Base-by-base conservation (phyloP, 345 rosid genomes). In the Lepidium didymum region DNA sequence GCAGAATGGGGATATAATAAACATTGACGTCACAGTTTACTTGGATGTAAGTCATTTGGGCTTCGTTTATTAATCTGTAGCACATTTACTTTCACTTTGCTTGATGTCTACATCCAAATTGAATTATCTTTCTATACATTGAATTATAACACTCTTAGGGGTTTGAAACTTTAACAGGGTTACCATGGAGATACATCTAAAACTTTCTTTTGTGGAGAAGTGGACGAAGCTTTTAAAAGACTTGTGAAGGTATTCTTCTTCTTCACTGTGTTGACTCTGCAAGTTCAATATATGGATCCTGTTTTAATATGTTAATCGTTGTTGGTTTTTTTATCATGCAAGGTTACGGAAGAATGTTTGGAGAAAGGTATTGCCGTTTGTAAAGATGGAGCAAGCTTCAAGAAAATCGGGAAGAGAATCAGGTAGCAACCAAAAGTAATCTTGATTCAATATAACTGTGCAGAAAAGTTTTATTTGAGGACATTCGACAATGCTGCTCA, bases 101-200 rank as follows among this genome's bases (percentile, higher is more conserved):
- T 45, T 27, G 33, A 6, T 45, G 0, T 70, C 33, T 55, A 47
- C 42, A 49, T 31, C 46, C 31, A 55, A 29, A 34, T 42, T 52
- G 62, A 15, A 27, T 13, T 14, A 21, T 57, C 45, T 11, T 27
- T 29, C 43, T 56, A 56, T 34, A 1, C 13, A 50, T 34, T 1
- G 37, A 40, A 37, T 38, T 5, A 12, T 44, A 16, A 67, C 19
- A 45, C 5, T 5, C 25, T 62, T n/a, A 8, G 25, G 49, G 47
- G 31, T 15, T 23, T 53, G 46, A 36, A 61, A 61, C 50, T 47
- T 55, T 50, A 6, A 35, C 74, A 93, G 98, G 97, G 98, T 62
- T 93, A 90, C 74, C 98, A 90, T 67, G 97, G 97, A 51, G 98
- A 90, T 82, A 90, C 98, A n/a, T 93, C 97, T 40, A 88, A 75